Evolutionary conservation across 2,329 filamentous ascomycete genomes (phyloP), one percentile per base, ranked within the genome.

Genomic region (Coniochaeta sp.): DNA sequence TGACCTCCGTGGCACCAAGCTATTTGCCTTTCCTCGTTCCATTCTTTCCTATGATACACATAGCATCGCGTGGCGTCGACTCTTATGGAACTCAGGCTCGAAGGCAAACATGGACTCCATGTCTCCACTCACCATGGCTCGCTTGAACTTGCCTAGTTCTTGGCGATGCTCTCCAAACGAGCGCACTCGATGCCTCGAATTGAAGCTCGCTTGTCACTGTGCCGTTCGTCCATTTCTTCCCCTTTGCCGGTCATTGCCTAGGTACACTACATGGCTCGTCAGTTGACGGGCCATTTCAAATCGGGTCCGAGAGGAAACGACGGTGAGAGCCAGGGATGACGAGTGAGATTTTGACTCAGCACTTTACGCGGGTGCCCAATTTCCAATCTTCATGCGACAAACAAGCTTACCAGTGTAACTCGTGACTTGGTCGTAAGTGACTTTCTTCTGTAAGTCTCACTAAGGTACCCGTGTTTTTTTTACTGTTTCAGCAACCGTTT

Each of bases 361-460:
- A 38, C 31, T 57, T 57, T 38, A 12, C 54, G 33, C 54, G 34
- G 34, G 26, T 28, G 31, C 54, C 31, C 47, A 22, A 17, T 52
- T 34, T 24, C 54, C 54, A 57, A 57, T 38, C 14, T 57, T 16
- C 54, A 57, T 57, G 54, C 34, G 54, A 57, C 54, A 57, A 57
- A 57, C 54, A 17, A 26, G 28, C 54, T 22, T 24, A 55, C 16
- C 33, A n/a, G 34, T 57, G n/a, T 16, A 31, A 57, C 38, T 40
- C 31, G 11, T 33, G 38, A 16, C 33, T 17, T 22, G n/a, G 16
- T 34, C 19, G n/a, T 14, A 57, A 22, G 2, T 38, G 28, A 22
- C 28, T 16, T n/a, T n/a, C 6, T 31, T 31, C 28, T 9, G 5
- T 9, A 57, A 57, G 31, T 52, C 47, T 52, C 31, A 24, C 54